phyloP scores from a whole-genome alignment of 805 yeast genomes.

The Ogataea nakhonphanomensis region DNA sequence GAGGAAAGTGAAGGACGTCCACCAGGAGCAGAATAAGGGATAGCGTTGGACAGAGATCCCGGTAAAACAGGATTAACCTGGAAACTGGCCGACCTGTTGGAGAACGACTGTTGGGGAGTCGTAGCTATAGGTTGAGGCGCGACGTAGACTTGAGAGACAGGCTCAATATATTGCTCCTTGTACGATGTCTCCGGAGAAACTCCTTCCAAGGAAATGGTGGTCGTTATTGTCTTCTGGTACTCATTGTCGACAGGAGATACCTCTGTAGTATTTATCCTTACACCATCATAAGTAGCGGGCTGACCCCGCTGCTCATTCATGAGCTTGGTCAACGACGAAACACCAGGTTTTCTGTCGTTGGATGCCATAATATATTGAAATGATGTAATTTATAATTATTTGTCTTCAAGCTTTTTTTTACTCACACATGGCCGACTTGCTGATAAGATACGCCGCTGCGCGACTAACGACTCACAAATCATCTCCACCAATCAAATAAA shows the following conservation, averaged over 20 bases:
- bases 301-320: slow-evolving; percentile 29
- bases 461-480: neutral
- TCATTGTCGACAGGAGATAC: slow-evolving; percentile 16
- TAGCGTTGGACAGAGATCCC: slow-evolving; percentile 51
- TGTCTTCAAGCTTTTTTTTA: slow-evolving; percentile 2
- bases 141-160: slow-evolving; percentile 4
- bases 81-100: slow-evolving; percentile 12
- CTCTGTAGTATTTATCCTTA: slow-evolving; percentile 17
- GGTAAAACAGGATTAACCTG: slow-evolving; percentile 24
- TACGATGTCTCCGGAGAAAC: slow-evolving; percentile 30
- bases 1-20: slow-evolving; percentile 39
- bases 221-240: slow-evolving; percentile 31
- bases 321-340: slow-evolving; percentile 34
- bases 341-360: slow-evolving; percentile 20
- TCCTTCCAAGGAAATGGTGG: slow-evolving; percentile 34
- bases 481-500: slow-evolving; percentile 7
- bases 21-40: slow-evolving; percentile 73
- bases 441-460: slow-evolving; percentile 15
- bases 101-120: slow-evolving; percentile 12
- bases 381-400: neutral
- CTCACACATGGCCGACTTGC: slow-evolving; percentile 9
- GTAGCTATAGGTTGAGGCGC: slow-evolving; percentile 12
- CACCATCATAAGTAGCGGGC: slow-evolving; percentile 18
- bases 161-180: slow-evolving; percentile 5
- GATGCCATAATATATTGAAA: slow-evolving; percentile 7